Evolutionary conservation across 2,329 filamentous ascomycete species (phyloP), one percentile per base, ranked within the genome.

Genomic region (Alternaria longipes): DNA sequence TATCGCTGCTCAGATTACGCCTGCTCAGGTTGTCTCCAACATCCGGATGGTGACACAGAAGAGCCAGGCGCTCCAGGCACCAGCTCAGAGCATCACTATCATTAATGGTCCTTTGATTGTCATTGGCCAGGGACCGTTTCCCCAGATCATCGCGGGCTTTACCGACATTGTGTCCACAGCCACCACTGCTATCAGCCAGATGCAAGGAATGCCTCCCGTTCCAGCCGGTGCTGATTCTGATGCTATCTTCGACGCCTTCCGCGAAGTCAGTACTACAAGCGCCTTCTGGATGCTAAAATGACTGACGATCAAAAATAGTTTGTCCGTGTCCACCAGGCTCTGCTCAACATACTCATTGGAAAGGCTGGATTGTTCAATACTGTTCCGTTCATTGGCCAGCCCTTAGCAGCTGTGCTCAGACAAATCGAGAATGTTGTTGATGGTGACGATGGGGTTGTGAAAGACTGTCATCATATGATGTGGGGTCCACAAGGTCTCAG

Each of bases 331-430:
- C 65, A 69, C 36, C 64, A 69, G 6, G 51, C 8, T 9, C 59
- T 69, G n/a, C 46, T 69, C 16, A 67, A 69, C 56, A 64, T 64
- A 16, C 53, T 69, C 22, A 67, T 66, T 28, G 63, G 63, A 14
- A 69, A 69, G 49, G 56, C 66, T 28, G 63, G 61, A 2, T 32
- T 69, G 4, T 62, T 68, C 57, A 4, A 24, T 2, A 63, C 61
- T 9, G 56, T 66, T 1, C 67, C 67, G 0, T 14, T 66, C 32
- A 47, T 69, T 8, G 67, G 67, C 11, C 5, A 24, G 42, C 67
- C 67, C 4, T 14, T 69, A 14, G 52, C 63, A 12, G 45, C 53
- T n/a, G 63, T 68, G 2, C 63, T 69, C 34, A 54, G 65, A 7
- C 55, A 62, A 42, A 2, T 68, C 32, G 65, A 69, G 50, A 4